Conservation (phyloP, 768 basidiomycete genomes). For the Hypholoma fasciculare region DNA sequence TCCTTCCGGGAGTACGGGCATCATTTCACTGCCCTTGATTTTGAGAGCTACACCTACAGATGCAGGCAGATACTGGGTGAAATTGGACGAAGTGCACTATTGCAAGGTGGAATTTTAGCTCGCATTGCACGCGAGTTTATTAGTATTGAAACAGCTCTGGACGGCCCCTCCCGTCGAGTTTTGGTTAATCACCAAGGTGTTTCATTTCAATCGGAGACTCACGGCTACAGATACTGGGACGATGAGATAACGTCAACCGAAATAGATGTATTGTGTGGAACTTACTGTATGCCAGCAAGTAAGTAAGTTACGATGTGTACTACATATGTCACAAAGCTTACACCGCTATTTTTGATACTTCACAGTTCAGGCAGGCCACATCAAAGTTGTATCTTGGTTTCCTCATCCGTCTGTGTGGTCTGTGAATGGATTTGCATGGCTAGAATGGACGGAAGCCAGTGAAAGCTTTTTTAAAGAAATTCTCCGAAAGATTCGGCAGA, state of each 20-base stretch:
- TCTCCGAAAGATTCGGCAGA: not conserved
- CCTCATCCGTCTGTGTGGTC: constrained; percentile 7
- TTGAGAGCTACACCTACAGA: not conserved
- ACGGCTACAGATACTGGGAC: constrained; percentile 4
- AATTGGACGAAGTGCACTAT: constrained; percentile 5
- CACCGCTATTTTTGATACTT: not conserved
- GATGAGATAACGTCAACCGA: constrained; percentile 9
- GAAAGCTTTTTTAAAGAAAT: not conserved
- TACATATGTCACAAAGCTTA: not conserved
- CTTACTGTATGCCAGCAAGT: constrained; percentile 10
- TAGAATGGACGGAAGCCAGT: constrained; percentile 2
- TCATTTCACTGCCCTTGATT: not conserved
- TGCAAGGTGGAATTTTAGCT: constrained; percentile 13
- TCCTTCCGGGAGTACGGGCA: not conserved
- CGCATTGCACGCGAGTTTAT: constrained; percentile 10
- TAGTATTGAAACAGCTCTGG: constrained; percentile 1
- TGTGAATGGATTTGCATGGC: constrained; percentile 1
- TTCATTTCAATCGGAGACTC: not conserved
- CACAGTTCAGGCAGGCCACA: not conserved
- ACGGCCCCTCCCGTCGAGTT: constrained; percentile 13
- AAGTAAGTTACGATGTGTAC: not conserved
- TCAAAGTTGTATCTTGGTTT: constrained; percentile 4
- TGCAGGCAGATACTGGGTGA: not conserved
- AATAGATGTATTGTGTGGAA: constrained; percentile 6
- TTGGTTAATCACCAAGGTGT: not conserved